A percentile compares a stretch with the other conserved stretches of the same genome.
phyloP scores from a whole-genome alignment of 2,329 filamentous ascomycete genomes.

The Penicillium glabrum region DNA sequence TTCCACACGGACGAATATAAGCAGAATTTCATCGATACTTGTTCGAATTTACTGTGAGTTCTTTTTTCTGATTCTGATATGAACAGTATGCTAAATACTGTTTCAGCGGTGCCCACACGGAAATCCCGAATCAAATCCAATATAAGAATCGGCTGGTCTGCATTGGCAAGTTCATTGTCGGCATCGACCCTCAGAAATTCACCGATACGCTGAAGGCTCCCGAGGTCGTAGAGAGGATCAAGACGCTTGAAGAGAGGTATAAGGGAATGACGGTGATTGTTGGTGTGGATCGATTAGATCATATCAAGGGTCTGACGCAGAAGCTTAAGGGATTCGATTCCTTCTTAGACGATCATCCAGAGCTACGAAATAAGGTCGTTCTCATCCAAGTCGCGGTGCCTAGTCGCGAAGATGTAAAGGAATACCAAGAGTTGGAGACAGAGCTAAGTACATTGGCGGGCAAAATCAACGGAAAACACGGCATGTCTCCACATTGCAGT shows the following conservation, averaged over 20 bases:
- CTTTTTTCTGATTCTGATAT: not conserved
- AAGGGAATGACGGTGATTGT: slow-evolving; percentile 88
- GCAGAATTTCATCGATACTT: slow-evolving; percentile 84
- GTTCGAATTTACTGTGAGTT: slow-evolving; percentile 73
- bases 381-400: slow-evolving; percentile 92
- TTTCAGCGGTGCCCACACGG: slow-evolving; percentile 50
- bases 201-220: slow-evolving; percentile 74
- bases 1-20: slow-evolving; percentile 98
- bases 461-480: slow-evolving; percentile 90
- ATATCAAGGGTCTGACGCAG: slow-evolving; percentile 95
- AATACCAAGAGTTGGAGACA: slow-evolving; percentile 88
- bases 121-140: slow-evolving; percentile 79
- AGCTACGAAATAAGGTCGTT: slow-evolving; percentile 91
- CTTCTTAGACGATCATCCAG: slow-evolving; percentile 87
- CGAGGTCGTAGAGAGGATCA: slow-evolving; percentile 77
- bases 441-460: slow-evolving; percentile 91
- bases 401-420: slow-evolving; percentile 79
- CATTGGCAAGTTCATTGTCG: slow-evolving; percentile 89
- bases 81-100: not conserved
- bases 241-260: slow-evolving; percentile 76
- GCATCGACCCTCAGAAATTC: slow-evolving; percentile 94
- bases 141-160: slow-evolving; percentile 79
- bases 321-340: slow-evolving; percentile 91
- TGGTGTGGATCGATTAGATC: slow-evolving; percentile 89
- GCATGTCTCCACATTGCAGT: slow-evolving; percentile 27